A percentile compares a stretch with the other conserved stretches of the same genome.
phyloP scores from a whole-genome alignment of 2,329 filamentous ascomycete genomes.

The Apiospora rasikravindrae region DNA sequence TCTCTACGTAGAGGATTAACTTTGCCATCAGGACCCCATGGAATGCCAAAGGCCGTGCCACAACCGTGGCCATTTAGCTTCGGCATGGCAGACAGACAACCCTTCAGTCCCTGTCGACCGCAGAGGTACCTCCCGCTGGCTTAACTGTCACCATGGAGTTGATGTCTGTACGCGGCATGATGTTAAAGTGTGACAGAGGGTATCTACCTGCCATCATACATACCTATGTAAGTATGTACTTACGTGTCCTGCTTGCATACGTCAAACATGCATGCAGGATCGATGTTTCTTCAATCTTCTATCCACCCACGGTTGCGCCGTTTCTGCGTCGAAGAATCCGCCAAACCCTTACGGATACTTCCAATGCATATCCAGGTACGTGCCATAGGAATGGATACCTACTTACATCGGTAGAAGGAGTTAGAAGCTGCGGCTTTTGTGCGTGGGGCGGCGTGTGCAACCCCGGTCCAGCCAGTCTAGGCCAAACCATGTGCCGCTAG shows the following conservation, averaged over 20 bases:
- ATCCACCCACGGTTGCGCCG: background rate
- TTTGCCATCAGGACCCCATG: background rate
- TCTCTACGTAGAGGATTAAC: background rate
- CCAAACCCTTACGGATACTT: too few species aligned
- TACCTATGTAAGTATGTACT: too few species aligned
- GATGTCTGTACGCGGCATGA: too few species aligned
- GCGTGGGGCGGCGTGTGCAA: background rate
- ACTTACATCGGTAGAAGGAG: conserved; percentile 1
- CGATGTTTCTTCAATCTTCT: background rate
- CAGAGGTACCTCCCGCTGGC: too few species aligned
- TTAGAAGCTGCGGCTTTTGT: conserved; percentile 4
- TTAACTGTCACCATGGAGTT: too few species aligned
- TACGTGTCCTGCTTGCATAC: too few species aligned
- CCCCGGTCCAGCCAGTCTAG: background rate
- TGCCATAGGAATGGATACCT: background rate
- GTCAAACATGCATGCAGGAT: background rate
- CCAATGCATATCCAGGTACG: background rate
- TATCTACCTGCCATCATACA: background rate
- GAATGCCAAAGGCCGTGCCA: too few species aligned
- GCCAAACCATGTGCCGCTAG: background rate
- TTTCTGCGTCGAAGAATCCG: background rate
- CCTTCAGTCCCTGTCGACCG: too few species aligned
- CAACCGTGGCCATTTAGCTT: too few species aligned
- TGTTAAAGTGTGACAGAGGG: too few species aligned
- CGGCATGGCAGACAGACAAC: too few species aligned